phyloP scores from a whole-genome alignment of 257 asterid genomes.

The Anisodus tanguticus region DNA sequence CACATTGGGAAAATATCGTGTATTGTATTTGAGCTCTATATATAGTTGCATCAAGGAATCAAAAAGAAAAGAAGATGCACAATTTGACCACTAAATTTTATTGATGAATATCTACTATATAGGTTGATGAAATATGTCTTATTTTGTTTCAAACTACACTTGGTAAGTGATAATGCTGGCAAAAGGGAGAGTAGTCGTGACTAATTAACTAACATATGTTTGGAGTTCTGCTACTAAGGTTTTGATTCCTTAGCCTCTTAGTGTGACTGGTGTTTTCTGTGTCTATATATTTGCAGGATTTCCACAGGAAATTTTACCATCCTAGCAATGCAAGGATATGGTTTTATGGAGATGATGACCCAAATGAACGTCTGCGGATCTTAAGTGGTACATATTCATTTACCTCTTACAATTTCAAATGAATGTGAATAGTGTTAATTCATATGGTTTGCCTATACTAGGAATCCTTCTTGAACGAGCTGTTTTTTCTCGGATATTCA shows the following conservation, averaged over 20 bases:
- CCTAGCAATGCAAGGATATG: conserved; percentile 98
- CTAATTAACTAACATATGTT: conserved; percentile 22
- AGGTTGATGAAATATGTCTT: neutral
- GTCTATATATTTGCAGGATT: conserved; percentile 62
- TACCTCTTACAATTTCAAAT: conserved; percentile 2
- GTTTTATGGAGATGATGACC: conserved; percentile 97
- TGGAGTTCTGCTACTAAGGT: neutral
- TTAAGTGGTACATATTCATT: conserved; percentile 65
- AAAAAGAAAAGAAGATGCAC: neutral
- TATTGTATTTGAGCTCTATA: neutral
- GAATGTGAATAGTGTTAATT: neutral
- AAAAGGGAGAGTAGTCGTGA: conserved; percentile 1
- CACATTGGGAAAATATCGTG: neutral
- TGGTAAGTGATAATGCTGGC: conserved; percentile 2
- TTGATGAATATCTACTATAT: conserved; percentile 1
- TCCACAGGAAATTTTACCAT: conserved; percentile 87
- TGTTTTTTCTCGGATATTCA: neutral
- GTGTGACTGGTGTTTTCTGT: conserved; percentile 29
- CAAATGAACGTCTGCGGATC: conserved; percentile 81
- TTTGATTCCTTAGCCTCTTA: conserved; percentile 19
- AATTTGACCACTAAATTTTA: neutral
- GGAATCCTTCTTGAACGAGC: conserved; percentile 24
- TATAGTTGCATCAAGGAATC: neutral
- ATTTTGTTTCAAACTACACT: neutral
- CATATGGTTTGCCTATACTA: neutral